phyloP scores from a whole-genome alignment of 2,329 filamentous ascomycete species.

The Colletotrichum spinosum region DNA sequence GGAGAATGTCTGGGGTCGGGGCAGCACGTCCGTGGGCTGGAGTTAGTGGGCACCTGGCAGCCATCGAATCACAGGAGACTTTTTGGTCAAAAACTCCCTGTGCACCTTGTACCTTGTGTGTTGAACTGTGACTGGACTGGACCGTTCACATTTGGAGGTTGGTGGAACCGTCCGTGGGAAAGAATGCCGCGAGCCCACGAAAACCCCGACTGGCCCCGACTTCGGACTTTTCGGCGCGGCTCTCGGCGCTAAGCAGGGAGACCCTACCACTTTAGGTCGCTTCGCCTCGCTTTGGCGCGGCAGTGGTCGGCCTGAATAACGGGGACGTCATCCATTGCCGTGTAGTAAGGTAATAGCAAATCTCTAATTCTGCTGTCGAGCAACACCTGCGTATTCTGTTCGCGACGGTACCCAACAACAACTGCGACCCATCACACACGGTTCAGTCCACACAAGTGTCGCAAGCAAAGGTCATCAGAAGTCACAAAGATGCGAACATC shows the following conservation, averaged over 20 bases:
- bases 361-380: conserved; percentile 8
- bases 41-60: neutral
- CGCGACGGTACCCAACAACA: neutral
- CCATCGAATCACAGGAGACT: conserved; percentile 31
- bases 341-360: conserved; percentile 5
- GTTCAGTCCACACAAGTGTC: neutral
- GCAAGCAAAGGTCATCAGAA: neutral
- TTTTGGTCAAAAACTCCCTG: conserved; percentile 28
- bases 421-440: neutral
- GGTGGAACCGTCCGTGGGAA: conserved; percentile 16
- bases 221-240: conserved; percentile 32
- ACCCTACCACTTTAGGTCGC: neutral
- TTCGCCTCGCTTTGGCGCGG: conserved; percentile 34
- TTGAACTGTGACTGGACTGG: too few relatives aligned
- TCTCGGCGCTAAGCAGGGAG: conserved; percentile 22
- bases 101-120: too few relatives aligned
- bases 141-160: neutral
- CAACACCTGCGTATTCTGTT: conserved; percentile 6
- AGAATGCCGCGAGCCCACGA: conserved; percentile 24
- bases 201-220: conserved; percentile 24
- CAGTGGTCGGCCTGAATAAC: conserved; percentile 21
- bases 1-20: conserved; percentile 28
- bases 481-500: conserved; percentile 42
- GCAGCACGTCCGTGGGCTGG: conserved; percentile 11
- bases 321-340: conserved; percentile 32